phyloP scores from a whole-genome alignment of 345 rosid species.

The Rhodomyrtus tomentosa region DNA sequence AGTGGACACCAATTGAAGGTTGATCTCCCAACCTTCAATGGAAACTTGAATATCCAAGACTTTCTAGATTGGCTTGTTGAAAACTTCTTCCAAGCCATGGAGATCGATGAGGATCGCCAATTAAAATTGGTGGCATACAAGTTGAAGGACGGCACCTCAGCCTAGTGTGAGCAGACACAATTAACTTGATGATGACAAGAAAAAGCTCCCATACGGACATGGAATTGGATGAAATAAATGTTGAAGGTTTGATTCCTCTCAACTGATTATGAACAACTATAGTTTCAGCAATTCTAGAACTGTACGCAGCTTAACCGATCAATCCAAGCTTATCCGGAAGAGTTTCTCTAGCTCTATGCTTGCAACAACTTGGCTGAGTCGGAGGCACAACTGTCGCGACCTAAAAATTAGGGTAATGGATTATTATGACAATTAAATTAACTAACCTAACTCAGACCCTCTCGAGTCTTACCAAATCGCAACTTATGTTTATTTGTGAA shows the following conservation, averaged over 20 bases:
- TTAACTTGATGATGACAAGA: background rate
- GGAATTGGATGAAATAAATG: background rate
- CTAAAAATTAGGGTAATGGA: no score
- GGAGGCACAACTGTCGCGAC: background rate
- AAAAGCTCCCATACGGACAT: background rate
- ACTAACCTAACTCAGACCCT: no score
- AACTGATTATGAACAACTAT: background rate
- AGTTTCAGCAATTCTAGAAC: background rate
- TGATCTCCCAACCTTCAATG: background rate
- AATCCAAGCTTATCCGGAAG: background rate
- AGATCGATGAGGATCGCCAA: background rate
- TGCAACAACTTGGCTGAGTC: background rate
- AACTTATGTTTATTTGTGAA: no score
- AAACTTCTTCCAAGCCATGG: background rate
- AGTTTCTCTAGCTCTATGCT: background rate
- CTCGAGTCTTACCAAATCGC: no score
- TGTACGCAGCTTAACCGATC: background rate
- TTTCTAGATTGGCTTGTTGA: conserved; percentile 4
- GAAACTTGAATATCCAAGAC: background rate
- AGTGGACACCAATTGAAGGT: no score
- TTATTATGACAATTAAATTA: no score
- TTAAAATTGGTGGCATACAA: background rate
- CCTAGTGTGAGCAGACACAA: background rate
- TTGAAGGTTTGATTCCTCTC: background rate
- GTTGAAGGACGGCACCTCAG: background rate